Evolutionary conservation across 2,329 filamentous ascomycete species (phyloP).

Genomic region (Arthrobotrys sinensis): DNA sequence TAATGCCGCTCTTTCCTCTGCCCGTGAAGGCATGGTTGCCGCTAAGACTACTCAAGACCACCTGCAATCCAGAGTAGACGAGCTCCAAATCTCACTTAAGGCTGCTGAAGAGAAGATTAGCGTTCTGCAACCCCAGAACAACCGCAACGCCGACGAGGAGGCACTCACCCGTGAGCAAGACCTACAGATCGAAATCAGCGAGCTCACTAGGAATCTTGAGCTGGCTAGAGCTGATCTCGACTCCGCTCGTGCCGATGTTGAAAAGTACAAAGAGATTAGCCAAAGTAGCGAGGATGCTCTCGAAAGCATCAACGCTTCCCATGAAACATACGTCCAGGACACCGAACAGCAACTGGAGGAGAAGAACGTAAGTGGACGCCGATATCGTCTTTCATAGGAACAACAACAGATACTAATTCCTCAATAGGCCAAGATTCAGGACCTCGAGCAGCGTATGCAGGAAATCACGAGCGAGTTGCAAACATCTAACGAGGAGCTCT

Average conservation of each 20-base stretch:
- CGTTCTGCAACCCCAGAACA: slow-evolving; percentile 80
- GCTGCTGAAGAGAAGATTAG: slow-evolving; percentile 90
- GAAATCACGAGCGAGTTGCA: slow-evolving; percentile 87
- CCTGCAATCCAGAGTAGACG: slow-evolving; percentile 88
- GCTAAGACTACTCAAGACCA: slow-evolving; percentile 91
- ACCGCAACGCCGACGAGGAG: slow-evolving; percentile 72
- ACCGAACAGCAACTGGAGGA: slow-evolving; percentile 81
- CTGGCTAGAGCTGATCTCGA: slow-evolving; percentile 85
- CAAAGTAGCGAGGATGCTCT: slow-evolving; percentile 90
- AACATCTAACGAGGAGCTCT: slow-evolving; percentile 85
- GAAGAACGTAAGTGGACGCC: slow-evolving; percentile 74
- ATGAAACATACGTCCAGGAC: slow-evolving; percentile 90
- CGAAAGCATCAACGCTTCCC: slow-evolving; percentile 81
- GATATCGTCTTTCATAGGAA: not conserved
- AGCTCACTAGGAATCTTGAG: slow-evolving; percentile 89
- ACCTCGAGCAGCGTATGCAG: slow-evolving; percentile 85
- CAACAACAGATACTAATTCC: slow-evolving; percentile 5
- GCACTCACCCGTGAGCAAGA: slow-evolving; percentile 81
- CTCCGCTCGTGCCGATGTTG: slow-evolving; percentile 82
- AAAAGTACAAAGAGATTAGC: slow-evolving; percentile 90
- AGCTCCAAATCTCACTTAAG: slow-evolving; percentile 87
- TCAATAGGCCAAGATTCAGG: slow-evolving; percentile 76
- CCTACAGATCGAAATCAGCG: slow-evolving; percentile 84
- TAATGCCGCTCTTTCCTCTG: slow-evolving; percentile 81
- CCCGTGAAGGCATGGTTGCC: slow-evolving; percentile 87